Evolutionary conservation across 257 asterid species (phyloP).

Genomic region (Primulina huaijiensis): DNA sequence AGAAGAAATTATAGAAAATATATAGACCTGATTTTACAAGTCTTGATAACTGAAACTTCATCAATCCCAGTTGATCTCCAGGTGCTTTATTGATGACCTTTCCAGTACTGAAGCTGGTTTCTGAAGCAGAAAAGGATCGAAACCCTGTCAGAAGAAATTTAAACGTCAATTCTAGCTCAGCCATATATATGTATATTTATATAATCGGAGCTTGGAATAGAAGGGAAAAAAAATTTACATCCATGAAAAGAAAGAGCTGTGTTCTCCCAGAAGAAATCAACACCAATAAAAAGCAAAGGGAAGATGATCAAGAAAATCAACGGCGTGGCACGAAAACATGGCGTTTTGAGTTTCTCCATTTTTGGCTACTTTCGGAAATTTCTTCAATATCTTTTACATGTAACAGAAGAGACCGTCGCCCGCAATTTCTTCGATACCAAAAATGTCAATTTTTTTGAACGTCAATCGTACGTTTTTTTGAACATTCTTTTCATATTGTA

Average conservation of each 20-base stretch:
- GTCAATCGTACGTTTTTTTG: background rate
- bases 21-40: slow-evolving; percentile 39
- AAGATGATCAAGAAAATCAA: slow-evolving; percentile 30
- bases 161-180: background rate
- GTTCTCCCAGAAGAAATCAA: slow-evolving; percentile 39
- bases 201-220: background rate
- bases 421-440: slow-evolving; percentile 3
- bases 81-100: slow-evolving; percentile 10
- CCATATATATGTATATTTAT: no score
- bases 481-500: no score
- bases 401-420: slow-evolving; percentile 13
- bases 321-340: slow-evolving; percentile 34
- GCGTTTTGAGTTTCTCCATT: slow-evolving; percentile 37
- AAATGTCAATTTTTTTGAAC: background rate
- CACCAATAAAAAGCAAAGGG: slow-evolving; percentile 33
- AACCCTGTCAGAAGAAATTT: slow-evolving; percentile 32
- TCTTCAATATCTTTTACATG: slow-evolving; percentile 15
- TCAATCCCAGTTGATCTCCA: slow-evolving; percentile 21
- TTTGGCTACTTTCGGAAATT: background rate
- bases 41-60: slow-evolving; percentile 31
- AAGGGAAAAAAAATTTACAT: slow-evolving; percentile 26
- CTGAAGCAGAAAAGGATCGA: slow-evolving; percentile 29
- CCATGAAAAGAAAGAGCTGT: slow-evolving; percentile 27
- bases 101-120: slow-evolving; percentile 11
- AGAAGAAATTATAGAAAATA: background rate